Evolutionary conservation across 2,329 filamentous ascomycete species (phyloP), one percentile per base, ranked within the genome.

Genomic region (Venturia pyrina): DNA sequence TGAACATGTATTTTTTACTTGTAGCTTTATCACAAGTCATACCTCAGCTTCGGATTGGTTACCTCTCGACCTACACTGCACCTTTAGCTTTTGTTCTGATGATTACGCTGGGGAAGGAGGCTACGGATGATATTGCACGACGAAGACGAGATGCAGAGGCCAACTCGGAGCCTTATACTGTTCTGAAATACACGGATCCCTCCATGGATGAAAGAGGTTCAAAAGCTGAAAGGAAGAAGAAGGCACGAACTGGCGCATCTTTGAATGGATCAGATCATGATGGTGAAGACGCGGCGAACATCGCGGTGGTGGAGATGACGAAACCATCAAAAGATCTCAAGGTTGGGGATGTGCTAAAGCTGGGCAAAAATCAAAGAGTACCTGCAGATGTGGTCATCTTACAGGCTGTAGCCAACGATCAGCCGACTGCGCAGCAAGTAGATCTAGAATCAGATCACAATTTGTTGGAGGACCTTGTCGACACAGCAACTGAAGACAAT

Each of bases 1-100:
- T 99, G 83, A 99, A 99, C 83, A 91, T 98, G 82, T 99, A 99
- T 76, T 99, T 99, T 76, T 82, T 99, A 66, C 86, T 98, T 34
- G 95, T 99, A 62, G 96, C 95, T 7, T 78, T 98, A 62, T 98
- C 93, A 46, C 95, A 99, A 78, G 88, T 91, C 56, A 93, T 99
- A 72, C 93, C 92, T 4, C 85, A 90, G 28, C 79, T 99, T 65
- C 87, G 92, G 65, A 97, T 99, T 70, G 95, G 95, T 66, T 98
- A 97, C 75, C 84, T 99, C 68, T 90, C 90, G 40, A 98, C 95
- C 1, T 99, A 99, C 72, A 87, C 98, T 75, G 93, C 90, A 24
- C 95, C 95, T 0, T 78, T 99, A 68, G 91, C 88, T 0, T 97
- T 97, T 77, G 96, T 99, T 68, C 84, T 99, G 53, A 81, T 87